phyloP scores from a whole-genome alignment of 2,329 filamentous ascomycete genomes.

The Colletotrichum eremochloae region DNA sequence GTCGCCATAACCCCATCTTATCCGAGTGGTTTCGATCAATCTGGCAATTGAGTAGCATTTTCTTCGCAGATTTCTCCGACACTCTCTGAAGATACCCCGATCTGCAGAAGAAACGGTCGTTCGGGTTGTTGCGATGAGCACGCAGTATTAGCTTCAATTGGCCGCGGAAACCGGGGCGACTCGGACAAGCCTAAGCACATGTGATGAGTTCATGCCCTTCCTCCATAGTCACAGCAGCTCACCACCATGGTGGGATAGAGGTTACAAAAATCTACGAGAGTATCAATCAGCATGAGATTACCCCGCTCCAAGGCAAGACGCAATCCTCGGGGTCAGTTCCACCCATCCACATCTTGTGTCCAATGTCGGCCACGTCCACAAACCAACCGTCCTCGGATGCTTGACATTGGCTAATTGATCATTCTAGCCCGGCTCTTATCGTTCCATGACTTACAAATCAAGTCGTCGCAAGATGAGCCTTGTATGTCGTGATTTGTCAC shows the following conservation, averaged over 20 bases:
- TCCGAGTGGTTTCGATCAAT: conserved; percentile 2
- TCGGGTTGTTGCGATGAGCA: background rate
- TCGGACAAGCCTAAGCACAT: background rate
- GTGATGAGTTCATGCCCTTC: no score
- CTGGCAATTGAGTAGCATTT: background rate
- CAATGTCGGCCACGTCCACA: background rate
- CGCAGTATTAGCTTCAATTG: background rate
- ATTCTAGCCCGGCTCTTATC: conserved; percentile 5
- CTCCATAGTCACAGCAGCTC: background rate
- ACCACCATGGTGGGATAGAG: no score
- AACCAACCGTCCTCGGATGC: background rate
- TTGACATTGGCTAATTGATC: background rate
- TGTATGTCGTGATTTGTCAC: conserved; percentile 1
- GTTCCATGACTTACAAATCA: conserved; percentile 38
- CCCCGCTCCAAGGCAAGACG: conserved; percentile 23
- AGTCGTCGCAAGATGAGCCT: background rate
- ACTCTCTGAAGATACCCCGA: background rate
- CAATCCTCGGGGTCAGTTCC: conserved; percentile 24
- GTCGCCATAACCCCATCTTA: conserved; percentile 23
- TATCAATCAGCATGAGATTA: conserved; percentile 12
- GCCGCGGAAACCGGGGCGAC: background rate
- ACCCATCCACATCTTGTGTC: conserved; percentile 30
- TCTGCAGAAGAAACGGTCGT: background rate
- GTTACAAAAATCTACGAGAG: background rate
- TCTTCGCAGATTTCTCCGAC: background rate